These are phyloP conservation scores for Salvia rosmarinus DNA, from an alignment of 257 asterid genomes.

Conservation along the genomic window DNA sequence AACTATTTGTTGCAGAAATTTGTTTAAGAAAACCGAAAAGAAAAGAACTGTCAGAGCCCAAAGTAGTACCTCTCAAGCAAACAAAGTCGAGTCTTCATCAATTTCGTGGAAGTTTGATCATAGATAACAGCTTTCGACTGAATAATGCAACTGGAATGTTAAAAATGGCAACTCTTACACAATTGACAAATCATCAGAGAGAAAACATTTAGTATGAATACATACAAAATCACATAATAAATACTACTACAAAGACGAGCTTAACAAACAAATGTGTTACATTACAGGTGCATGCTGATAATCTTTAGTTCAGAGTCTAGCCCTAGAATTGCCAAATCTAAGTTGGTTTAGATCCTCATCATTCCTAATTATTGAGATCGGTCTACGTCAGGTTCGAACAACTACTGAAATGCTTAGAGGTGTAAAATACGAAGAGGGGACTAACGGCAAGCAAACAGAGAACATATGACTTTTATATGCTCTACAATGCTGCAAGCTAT, in stretches of 20 bases:
- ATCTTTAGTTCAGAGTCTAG: slow-evolving; percentile 2
- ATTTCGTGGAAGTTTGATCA: too few relatives aligned
- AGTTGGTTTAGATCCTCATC: slow-evolving; percentile 9
- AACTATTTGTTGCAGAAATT: too few relatives aligned
- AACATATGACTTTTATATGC: neutral
- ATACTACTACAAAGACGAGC: slow-evolving; percentile 8
- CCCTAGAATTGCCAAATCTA: slow-evolving; percentile 21
- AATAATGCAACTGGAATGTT: too few relatives aligned
- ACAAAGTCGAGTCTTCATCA: too few relatives aligned
- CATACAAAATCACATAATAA: neutral
- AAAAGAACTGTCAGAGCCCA: too few relatives aligned
- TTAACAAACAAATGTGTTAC: slow-evolving; percentile 2
- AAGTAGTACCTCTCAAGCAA: too few relatives aligned
- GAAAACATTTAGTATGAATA: neutral
- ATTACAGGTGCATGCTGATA: neutral
- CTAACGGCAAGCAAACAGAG: neutral
- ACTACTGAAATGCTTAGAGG: neutral
- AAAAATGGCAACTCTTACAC: neutral
- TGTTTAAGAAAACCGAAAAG: too few relatives aligned
- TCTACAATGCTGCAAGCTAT: slow-evolving; percentile 19
- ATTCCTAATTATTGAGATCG: neutral
- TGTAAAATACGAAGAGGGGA: neutral
- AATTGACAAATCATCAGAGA: neutral
- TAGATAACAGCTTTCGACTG: too few relatives aligned
- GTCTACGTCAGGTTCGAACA: neutral